Conservation (phyloP, 257 asterid genomes). For the Capsicum pubescens region DNA sequence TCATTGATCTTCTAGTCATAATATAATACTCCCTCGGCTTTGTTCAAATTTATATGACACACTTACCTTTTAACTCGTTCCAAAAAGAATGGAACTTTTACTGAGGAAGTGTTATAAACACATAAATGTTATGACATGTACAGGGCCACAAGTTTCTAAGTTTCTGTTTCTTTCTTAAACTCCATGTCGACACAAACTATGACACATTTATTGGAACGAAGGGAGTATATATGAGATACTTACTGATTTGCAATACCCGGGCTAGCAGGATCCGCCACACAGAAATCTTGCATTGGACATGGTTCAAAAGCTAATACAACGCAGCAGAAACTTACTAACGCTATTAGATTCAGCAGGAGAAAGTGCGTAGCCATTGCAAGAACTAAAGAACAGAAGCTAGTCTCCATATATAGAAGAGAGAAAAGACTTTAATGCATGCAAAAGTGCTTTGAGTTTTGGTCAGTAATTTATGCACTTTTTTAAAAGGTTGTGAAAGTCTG, state of each 20-base stretch:
- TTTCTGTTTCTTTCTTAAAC: too few relatives aligned
- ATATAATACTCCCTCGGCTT: not conserved
- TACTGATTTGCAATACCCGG: not conserved
- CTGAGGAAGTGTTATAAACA: too few relatives aligned
- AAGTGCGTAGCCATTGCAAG: too few relatives aligned
- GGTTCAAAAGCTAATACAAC: not conserved
- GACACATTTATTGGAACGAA: too few relatives aligned
- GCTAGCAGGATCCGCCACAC: not conserved
- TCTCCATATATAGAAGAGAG: too few relatives aligned
- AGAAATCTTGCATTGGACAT: not conserved
- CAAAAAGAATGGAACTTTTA: too few relatives aligned
- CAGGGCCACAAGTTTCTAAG: not conserved
- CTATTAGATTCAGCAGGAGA: too few relatives aligned
- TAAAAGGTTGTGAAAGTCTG: too few relatives aligned
- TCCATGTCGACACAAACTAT: not conserved
- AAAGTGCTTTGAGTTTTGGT: too few relatives aligned
- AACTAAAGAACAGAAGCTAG: too few relatives aligned
- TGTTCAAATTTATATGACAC: not conserved
- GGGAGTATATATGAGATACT: not conserved
- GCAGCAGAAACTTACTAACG: not conserved
- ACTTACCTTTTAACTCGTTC: not conserved
- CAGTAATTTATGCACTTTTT: too few relatives aligned
- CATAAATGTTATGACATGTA: not conserved
- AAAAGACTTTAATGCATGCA: too few relatives aligned
- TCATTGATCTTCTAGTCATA: not conserved